Percentiles rank a stretch among this genome's conserved stretches.
These are phyloP conservation scores for Globisporangium iwayamae DNA, from an alignment of 352 stramenopile species.

Conservation along the genomic window DNA sequence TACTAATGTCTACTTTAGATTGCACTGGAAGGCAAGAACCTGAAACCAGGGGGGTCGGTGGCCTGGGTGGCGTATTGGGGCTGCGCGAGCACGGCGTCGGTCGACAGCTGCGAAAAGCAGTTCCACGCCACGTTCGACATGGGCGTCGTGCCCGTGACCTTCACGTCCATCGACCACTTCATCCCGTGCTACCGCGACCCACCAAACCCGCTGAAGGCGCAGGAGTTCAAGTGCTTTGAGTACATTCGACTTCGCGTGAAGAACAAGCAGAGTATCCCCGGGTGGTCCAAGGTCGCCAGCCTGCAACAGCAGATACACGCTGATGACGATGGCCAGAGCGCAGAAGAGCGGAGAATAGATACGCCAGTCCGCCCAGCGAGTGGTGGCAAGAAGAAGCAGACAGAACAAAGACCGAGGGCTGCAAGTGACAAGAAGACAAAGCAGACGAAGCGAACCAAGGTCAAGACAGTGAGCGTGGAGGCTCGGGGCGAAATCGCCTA, in stretches of 20 bases:
- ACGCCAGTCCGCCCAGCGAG: not conserved
- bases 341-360: conserved; percentile 4
- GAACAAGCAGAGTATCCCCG: conserved; percentile 72
- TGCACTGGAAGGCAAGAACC: conserved; percentile 55
- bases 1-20: conserved; percentile 2
- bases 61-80: conserved; percentile 83
- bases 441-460: conserved; percentile 1
- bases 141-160: conserved; percentile 66
- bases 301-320: not conserved
- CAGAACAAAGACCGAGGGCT: not conserved
- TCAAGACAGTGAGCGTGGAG: conserved; percentile 10
- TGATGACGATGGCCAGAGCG: no score
- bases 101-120: conserved; percentile 69
- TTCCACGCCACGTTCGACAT: conserved; percentile 57
- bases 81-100: conserved; percentile 54
- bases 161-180: conserved; percentile 72
- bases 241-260: conserved; percentile 72
- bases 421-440: not conserved
- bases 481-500: not conserved
- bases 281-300: conserved; percentile 42
- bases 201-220: conserved; percentile 66
- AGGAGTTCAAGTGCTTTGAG: conserved; percentile 72
- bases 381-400: not conserved
- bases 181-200: conserved; percentile 85
- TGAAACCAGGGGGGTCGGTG: conserved; percentile 69